Base-by-base conservation (phyloP, 2,329 filamentous ascomycete genomes). In the Aspergillus versicolor region DNA sequence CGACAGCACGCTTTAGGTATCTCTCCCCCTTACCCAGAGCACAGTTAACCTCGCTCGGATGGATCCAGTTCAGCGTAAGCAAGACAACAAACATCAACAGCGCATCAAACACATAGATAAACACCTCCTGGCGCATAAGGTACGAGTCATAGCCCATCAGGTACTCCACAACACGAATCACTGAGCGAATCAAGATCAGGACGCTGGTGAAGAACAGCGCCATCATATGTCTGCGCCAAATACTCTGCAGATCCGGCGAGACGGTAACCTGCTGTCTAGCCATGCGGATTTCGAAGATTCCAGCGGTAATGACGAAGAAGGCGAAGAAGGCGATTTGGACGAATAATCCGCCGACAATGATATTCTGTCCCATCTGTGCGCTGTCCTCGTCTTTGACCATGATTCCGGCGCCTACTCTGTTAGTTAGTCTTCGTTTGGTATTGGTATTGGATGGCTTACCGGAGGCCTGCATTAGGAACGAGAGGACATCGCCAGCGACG, bases 171-270 rank as follows among this genome's bases (percentile, higher is more conserved):
- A 71, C 65, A 21, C 71, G 64, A 48, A 71, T 59, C 7, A 73
- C 54, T 0, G 67, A 69, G n/a, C 71, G 65, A 3, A 71, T 38
- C 34, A 72, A 52, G 34, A 73, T 70, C 8, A 73, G 48, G 3
- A 62, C 45, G 42, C 67, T 65, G 6, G 64, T 56, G n/a, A 61
- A 46, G 32, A 65, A 68, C 0, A 69, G 62, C 2, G 66, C 70
- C 43, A 68, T 65, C 51, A 80, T 67, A 27, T 78, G 67, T 9
- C 55, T 62, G 27, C 66, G 69, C 77, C 77, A 79, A 17, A 67
- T 42, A 1, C 19, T 19, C 4, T 49, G 47, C 24, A 73, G 37
- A 4, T 62, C 59, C 1, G 47, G 22, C 3, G 70, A 66, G 0
- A 56, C 57, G 34, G 58, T 47, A 32, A 71, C 74, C 0, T 75